phyloP scores from a whole-genome alignment of 2,329 filamentous ascomycete species.

The Ceratocystis albifundus region DNA sequence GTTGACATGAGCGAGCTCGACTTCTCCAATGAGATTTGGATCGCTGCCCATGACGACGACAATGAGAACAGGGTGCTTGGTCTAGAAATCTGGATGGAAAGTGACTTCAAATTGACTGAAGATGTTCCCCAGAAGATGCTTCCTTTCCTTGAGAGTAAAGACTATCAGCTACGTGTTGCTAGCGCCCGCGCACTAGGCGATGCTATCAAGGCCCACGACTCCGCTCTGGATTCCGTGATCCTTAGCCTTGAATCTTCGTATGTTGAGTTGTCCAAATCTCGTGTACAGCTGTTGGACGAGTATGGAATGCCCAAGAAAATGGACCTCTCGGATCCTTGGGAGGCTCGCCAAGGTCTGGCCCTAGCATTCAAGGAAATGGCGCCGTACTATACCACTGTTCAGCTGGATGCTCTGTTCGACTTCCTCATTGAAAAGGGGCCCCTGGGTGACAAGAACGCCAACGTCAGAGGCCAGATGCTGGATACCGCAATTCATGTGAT shows the following conservation, averaged over 20 bases:
- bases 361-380: slow-evolving; percentile 76
- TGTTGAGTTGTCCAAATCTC: slow-evolving; percentile 65
- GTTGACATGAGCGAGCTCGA: slow-evolving; percentile 80
- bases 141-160: slow-evolving; percentile 67
- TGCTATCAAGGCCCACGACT: slow-evolving; percentile 49
- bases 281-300: slow-evolving; percentile 72
- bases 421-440: slow-evolving; percentile 82
- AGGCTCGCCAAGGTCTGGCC: slow-evolving; percentile 78
- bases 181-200: slow-evolving; percentile 73
- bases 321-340: slow-evolving; percentile 82
- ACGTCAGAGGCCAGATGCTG: slow-evolving; percentile 80
- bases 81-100: slow-evolving; percentile 89
- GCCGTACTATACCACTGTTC: slow-evolving; percentile 51
- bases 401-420: slow-evolving; percentile 65
- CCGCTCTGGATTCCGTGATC: slow-evolving; percentile 51
- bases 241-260: slow-evolving; percentile 59
- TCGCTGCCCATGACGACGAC: slow-evolving; percentile 82
- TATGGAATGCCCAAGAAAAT: slow-evolving; percentile 91
- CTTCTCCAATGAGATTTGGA: slow-evolving; percentile 85
- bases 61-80: slow-evolving; percentile 77
- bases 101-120: slow-evolving; percentile 58
- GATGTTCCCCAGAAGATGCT: slow-evolving; percentile 57
- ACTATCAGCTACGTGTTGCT: slow-evolving; percentile 70
- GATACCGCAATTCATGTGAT: slow-evolving; percentile 77
- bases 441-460: slow-evolving; percentile 66